These are phyloP conservation scores for Arxiozyma bovina DNA, from an alignment of 1,139 yeast species.

Conservation along the genomic window DNA sequence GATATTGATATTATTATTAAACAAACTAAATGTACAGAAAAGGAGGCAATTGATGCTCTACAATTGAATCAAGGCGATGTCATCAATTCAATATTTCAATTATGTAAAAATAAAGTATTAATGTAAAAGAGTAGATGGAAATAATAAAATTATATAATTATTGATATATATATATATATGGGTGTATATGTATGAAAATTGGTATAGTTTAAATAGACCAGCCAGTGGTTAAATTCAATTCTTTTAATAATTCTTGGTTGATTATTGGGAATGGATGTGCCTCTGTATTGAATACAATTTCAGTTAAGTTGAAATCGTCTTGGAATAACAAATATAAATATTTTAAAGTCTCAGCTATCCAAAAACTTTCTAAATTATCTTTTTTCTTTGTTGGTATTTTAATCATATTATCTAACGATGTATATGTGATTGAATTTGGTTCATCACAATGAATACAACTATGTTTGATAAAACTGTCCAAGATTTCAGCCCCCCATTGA, in stretches of 20 bases:
- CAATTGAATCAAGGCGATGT: slow-evolving; percentile 82
- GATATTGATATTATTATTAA: slow-evolving; percentile 63
- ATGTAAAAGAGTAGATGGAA: no score
- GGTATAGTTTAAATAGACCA: slow-evolving; percentile 15
- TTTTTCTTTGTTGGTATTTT: slow-evolving; percentile 39
- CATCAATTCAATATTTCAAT: slow-evolving; percentile 87
- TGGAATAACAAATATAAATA: slow-evolving; percentile 76
- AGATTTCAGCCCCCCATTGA: slow-evolving; percentile 85
- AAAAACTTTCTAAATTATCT: slow-evolving; percentile 85
- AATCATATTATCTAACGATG: slow-evolving; percentile 61
- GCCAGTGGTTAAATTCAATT: slow-evolving; percentile 17
- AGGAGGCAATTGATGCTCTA: slow-evolving; percentile 82
- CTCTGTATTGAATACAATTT: slow-evolving; percentile 80
- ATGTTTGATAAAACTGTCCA: slow-evolving; percentile 57
- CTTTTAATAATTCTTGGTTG: slow-evolving; percentile 8
- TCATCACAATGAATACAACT: slow-evolving; percentile 39
- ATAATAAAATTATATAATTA: neutral
- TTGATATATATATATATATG: neutral
- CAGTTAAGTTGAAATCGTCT: slow-evolving; percentile 53
- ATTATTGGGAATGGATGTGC: slow-evolving; percentile 81
- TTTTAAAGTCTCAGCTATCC: slow-evolving; percentile 91
- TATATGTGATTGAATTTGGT: slow-evolving; percentile 38
- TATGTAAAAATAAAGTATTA: slow-evolving; percentile 23
- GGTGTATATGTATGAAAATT: neutral
- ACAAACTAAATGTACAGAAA: slow-evolving; percentile 80